Conservation (phyloP, 208 protist genomes). For the Wallacemonas sp. region DNA sequence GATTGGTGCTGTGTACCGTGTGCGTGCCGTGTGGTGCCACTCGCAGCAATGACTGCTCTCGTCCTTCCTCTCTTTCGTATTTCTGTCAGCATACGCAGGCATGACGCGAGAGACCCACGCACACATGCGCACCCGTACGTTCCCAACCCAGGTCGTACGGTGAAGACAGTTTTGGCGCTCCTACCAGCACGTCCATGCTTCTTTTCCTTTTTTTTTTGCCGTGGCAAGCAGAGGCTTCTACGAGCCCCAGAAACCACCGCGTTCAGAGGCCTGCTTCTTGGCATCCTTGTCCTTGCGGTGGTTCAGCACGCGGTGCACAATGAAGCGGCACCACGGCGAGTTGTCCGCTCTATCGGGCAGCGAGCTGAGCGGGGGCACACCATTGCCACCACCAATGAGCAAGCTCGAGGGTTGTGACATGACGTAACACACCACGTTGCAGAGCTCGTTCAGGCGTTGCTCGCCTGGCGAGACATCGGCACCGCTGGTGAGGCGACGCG, state of each 20-base stretch:
- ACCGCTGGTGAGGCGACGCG: not conserved
- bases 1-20: too few species aligned
- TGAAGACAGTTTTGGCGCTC: too few species aligned
- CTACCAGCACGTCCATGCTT: too few species aligned
- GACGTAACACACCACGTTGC: constrained; percentile 49
- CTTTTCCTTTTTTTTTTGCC: too few species aligned
- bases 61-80: too few species aligned
- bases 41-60: too few species aligned
- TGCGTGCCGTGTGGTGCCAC: too few species aligned
- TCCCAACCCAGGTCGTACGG: too few species aligned
- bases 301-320: constrained; percentile 48
- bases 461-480: not conserved
- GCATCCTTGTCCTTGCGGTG: constrained; percentile 47
- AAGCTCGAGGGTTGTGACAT: constrained; percentile 45
- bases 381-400: constrained; percentile 43
- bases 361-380: constrained; percentile 42
- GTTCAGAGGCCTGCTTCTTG: constrained; percentile 4
- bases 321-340: constrained; percentile 68
- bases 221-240: too few species aligned
- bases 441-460: constrained; percentile 38
- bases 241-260: not conserved
- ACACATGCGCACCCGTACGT: too few species aligned
- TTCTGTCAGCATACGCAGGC: too few species aligned
- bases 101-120: too few species aligned
- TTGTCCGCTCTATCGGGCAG: constrained; percentile 42